phyloP scores from a whole-genome alignment of 768 basidiomycete species.

The Kwoniella botswanensis region DNA sequence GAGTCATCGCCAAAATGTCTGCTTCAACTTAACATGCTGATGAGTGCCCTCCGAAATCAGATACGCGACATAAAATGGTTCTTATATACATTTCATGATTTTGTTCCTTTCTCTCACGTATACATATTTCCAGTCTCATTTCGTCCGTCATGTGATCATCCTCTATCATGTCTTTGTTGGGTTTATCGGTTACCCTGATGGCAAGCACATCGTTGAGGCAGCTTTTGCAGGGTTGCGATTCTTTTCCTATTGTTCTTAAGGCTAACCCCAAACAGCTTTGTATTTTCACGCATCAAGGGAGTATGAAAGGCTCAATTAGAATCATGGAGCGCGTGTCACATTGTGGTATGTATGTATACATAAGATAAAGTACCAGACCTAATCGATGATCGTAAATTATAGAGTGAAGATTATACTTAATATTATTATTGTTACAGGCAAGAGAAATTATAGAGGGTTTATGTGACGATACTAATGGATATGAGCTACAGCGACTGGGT shows the following conservation, averaged over 20 bases:
- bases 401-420: not conserved
- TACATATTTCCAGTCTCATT: constrained; percentile 16
- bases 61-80: constrained; percentile 34
- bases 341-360: not conserved
- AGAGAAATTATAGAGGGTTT: too few species aligned
- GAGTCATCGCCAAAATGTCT: constrained; percentile 22
- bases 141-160: constrained; percentile 26
- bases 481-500: not conserved
- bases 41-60: constrained; percentile 2
- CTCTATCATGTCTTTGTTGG: constrained; percentile 12
- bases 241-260: too few species aligned
- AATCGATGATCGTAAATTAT: not conserved
- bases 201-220: too few species aligned
- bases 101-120: constrained; percentile 12
- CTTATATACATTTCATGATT: constrained; percentile 18
- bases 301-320: too few species aligned
- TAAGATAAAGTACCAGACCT: not conserved
- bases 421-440: not conserved
- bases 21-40: too few species aligned
- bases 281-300: too few species aligned
- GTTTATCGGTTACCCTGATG: not conserved
- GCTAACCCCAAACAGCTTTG: too few species aligned
- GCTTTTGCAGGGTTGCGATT: too few species aligned
- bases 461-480: too few species aligned
- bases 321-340: not conserved